A percentile compares a stretch with the other conserved stretches of the same genome.
phyloP scores from a whole-genome alignment of 2,329 filamentous ascomycete species.

The Trichoderma atroviride region DNA sequence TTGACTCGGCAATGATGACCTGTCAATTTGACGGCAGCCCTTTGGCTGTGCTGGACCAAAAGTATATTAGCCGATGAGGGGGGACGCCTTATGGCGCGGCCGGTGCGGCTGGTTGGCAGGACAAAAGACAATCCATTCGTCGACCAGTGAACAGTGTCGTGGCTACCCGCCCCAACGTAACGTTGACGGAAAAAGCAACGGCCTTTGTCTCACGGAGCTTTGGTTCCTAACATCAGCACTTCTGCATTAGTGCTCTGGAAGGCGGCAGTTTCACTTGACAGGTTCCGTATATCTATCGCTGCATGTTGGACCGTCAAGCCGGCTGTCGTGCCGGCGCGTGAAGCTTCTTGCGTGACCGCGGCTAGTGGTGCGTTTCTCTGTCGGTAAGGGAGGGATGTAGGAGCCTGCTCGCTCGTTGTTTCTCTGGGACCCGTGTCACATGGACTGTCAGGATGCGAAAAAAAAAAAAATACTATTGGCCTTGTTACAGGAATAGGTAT shows the following conservation, averaged over 20 bases:
- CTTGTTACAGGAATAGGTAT: not conserved
- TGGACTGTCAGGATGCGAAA: not conserved
- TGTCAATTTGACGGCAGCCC: slow-evolving; percentile 4
- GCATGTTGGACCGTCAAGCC: not conserved
- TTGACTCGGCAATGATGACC: slow-evolving; percentile 6
- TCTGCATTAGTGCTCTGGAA: not conserved
- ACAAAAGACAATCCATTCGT: not conserved
- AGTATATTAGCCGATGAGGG: slow-evolving; percentile 17
- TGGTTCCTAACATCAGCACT: not conserved
- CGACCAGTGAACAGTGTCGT: slow-evolving; percentile 3
- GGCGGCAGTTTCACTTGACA: not conserved
- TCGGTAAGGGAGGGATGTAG: not conserved
- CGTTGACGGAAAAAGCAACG: not conserved
- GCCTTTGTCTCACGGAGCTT: not conserved
- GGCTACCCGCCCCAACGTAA: slow-evolving; percentile 15
- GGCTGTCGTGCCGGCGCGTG: not conserved
- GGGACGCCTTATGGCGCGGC: slow-evolving; percentile 9
- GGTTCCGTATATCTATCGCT: not conserved
- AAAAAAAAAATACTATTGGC: not conserved
- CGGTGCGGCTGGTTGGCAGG: slow-evolving; percentile 23
- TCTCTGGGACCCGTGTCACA: not conserved
- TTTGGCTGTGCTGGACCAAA: slow-evolving; percentile 4
- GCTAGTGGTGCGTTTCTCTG: not conserved
- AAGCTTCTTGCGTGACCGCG: not conserved
- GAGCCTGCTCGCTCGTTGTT: not conserved